Percentiles rank a stretch among this genome's conserved stretches.
These are phyloP conservation scores for Amanita brunnescens DNA, from an alignment of 768 basidiomycete genomes.

Conservation along the genomic window DNA sequence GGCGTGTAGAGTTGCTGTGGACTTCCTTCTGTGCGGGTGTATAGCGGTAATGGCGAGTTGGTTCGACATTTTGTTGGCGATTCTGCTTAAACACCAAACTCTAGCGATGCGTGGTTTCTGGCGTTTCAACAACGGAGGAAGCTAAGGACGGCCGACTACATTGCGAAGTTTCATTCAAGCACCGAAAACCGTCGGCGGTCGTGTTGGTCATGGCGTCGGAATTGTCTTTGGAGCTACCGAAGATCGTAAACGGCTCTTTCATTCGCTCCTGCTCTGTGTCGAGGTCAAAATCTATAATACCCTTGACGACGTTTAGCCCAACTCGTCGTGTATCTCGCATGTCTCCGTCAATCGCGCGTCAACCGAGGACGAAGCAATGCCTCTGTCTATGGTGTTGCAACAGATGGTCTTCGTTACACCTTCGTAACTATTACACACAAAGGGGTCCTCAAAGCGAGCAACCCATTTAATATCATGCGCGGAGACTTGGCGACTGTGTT, in stretches of 20 bases:
- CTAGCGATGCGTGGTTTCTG: too few relatives aligned
- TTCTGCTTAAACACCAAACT: too few relatives aligned
- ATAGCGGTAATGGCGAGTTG: too few relatives aligned
- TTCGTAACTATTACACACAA: slow-evolving; percentile 13
- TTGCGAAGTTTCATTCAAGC: too few relatives aligned
- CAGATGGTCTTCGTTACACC: slow-evolving; percentile 11
- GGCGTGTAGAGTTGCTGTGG: too few relatives aligned
- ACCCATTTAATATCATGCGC: slow-evolving; percentile 6
- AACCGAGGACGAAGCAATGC: slow-evolving; percentile 10
- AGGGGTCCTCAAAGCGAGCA: slow-evolving; percentile 10
- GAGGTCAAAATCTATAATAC: slow-evolving; percentile 9
- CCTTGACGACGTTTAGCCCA: slow-evolving; percentile 8
- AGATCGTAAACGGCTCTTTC: slow-evolving; percentile 6
- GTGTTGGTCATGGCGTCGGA: not conserved
- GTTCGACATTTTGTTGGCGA: too few relatives aligned
- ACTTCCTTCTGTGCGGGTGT: too few relatives aligned
- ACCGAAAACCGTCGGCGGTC: too few relatives aligned
- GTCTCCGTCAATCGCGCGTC: too few relatives aligned
- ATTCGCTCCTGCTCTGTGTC: slow-evolving; percentile 12
- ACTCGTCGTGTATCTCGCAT: slow-evolving; percentile 14
- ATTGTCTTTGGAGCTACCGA: not conserved
- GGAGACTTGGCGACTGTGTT: slow-evolving; percentile 9
- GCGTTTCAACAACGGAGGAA: too few relatives aligned
- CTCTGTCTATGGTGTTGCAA: slow-evolving; percentile 13
- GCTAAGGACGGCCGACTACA: too few relatives aligned